Base-by-base conservation (phyloP, 2,329 filamentous ascomycete species). In the Dothiorella sarmentorum region DNA sequence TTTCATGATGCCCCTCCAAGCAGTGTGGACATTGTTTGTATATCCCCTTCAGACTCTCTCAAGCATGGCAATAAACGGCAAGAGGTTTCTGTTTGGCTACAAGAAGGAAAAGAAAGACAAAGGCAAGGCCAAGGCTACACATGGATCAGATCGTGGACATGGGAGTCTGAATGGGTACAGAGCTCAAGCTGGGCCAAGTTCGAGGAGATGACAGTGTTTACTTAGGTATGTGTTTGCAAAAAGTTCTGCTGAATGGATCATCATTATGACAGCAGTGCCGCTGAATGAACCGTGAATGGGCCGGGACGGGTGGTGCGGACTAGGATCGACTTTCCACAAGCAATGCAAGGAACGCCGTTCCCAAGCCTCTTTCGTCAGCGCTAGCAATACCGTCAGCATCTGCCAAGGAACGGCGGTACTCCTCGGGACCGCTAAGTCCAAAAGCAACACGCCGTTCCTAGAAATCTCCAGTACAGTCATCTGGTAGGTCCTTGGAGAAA, bases 1-100 rank as follows among this genome's bases (percentile, higher is more conserved):
- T 0, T 57, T 68, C 29, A 67, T 61, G 9, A 65, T 63, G 35
- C 52, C 58, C 2, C 3, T 73, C 20, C 66, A 70, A 38, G 63
- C 62, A 2, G 52, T 47, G 13, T 71, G 66, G 68, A 62, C 67
- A 13, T 59, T 73, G 20, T 60, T 65, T 18, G 66, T 66, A 35
- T 73, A 69, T 58, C 72, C 72, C 2, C 64, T 71, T 18, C 66
- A 68, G 31, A 44, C 61, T 24, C 29, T 45, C n/a, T 45, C 47
- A 15, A 26, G 40, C 31, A 47, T 37, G 7, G 11, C 31, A 7
- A 18, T 24, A 10, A 47, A n/a, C 13, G n/a, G 44, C 9, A 55
- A 59, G 40, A 35, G 29, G n/a, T 59, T 51, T 51, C 22, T 59
- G 26, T 59, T 59, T 44, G 58, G 58, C 22, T 49, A 47, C 18